Percentiles rank a stretch among this genome's conserved stretches.
phyloP scores from a whole-genome alignment of 768 basidiomycete genomes.

The Russula sp. region DNA sequence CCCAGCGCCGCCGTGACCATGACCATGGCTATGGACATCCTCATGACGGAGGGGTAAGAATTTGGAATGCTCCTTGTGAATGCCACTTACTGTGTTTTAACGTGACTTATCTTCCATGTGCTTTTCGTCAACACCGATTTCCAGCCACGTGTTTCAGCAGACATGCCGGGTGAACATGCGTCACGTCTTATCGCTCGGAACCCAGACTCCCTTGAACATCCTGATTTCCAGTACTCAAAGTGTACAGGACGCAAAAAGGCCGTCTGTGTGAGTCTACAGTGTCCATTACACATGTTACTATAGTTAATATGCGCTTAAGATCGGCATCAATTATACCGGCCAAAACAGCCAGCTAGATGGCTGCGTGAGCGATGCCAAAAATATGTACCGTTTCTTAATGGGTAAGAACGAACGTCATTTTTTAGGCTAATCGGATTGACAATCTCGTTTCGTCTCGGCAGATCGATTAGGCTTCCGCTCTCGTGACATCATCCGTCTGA shows the following conservation, averaged over 20 bases:
- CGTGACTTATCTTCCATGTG: slow-evolving; percentile 2
- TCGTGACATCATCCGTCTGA: slow-evolving; percentile 50
- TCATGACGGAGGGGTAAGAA: slow-evolving; percentile 17
- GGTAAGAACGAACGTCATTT: slow-evolving; percentile 20
- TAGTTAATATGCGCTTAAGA: slow-evolving; percentile 33
- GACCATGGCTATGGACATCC: slow-evolving; percentile 10
- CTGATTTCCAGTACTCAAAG: slow-evolving; percentile 41
- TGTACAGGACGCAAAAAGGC: slow-evolving; percentile 49
- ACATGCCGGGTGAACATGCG: background rate
- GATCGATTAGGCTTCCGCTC: slow-evolving; percentile 42
- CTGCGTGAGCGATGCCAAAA: slow-evolving; percentile 51
- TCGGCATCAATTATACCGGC: slow-evolving; percentile 49
- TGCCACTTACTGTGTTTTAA: background rate
- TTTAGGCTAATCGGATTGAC: background rate
- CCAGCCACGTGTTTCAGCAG: background rate
- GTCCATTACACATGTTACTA: background rate
- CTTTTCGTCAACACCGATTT: background rate
- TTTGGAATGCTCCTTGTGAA: background rate
- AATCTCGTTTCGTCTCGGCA: slow-evolving; percentile 17
- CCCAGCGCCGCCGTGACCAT: slow-evolving; percentile 16
- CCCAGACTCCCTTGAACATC: slow-evolving; percentile 15
- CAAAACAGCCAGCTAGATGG: slow-evolving; percentile 41
- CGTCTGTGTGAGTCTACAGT: slow-evolving; percentile 35
- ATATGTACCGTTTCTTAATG: slow-evolving; percentile 43
- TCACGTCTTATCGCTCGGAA: slow-evolving; percentile 3